A percentile compares a stretch with the other conserved stretches of the same genome.
Evolutionary conservation across 768 basidiomycete species (phyloP).

Genomic region (Solioccasus polychromus): DNA sequence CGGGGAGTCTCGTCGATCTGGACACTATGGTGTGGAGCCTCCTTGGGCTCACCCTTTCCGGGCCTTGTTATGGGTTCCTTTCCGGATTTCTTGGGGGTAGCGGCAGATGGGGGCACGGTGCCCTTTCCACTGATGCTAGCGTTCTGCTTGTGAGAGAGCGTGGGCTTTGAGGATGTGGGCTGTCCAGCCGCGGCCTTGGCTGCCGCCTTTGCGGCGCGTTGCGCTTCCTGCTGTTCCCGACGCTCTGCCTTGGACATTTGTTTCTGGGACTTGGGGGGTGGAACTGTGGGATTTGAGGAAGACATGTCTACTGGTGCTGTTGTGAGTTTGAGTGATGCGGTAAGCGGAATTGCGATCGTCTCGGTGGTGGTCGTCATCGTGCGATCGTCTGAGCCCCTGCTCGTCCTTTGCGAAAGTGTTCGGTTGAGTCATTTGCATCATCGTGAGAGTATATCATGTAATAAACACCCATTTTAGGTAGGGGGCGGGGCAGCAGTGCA

Average conservation of each 20-base stretch:
- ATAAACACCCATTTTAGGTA: constrained; percentile 11
- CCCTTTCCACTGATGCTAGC: constrained; percentile 22
- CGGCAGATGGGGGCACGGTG: constrained; percentile 8
- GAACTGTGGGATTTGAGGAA: constrained; percentile 2
- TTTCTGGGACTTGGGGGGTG: constrained; percentile 50
- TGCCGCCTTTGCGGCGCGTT: constrained; percentile 72
- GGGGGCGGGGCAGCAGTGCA: no score
- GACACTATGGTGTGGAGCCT: constrained; percentile 26
- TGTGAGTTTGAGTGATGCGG: constrained; percentile 19
- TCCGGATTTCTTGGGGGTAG: constrained; percentile 26
- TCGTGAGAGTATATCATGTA: constrained; percentile 23
- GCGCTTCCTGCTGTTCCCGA: constrained; percentile 73
- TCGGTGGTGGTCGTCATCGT: constrained; percentile 26
- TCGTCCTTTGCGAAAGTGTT: neutral
- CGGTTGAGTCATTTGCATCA: constrained; percentile 18
- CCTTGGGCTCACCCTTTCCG: constrained; percentile 26
- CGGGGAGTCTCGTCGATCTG: constrained; percentile 41
- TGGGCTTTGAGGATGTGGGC: constrained; percentile 22
- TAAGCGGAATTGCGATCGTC: constrained; percentile 11
- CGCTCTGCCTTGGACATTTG: constrained; percentile 79
- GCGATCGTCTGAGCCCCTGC: neutral
- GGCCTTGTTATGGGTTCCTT: constrained; percentile 18
- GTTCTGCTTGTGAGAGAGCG: constrained; percentile 28
- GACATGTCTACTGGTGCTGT: constrained; percentile 6
- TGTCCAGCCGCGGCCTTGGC: constrained; percentile 35